These are phyloP conservation scores for Colletotrichum shisoi DNA, from an alignment of 2,329 filamentous ascomycete genomes.

Conservation along the genomic window DNA sequence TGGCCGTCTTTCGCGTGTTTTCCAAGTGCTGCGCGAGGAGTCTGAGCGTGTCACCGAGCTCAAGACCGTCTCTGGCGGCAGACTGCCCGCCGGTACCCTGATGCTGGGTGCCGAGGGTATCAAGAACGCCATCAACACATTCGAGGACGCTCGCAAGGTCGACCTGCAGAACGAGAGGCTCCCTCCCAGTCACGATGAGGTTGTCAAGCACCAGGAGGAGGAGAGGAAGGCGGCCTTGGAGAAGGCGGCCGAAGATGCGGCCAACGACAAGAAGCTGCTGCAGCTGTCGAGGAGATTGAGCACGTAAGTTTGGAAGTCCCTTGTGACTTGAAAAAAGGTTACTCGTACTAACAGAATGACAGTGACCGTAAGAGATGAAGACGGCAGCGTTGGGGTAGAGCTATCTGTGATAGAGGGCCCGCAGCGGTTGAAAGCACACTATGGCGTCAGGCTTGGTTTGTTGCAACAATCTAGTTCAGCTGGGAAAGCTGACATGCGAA, in stretches of 20 bases:
- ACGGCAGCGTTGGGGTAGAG: conserved; percentile 16
- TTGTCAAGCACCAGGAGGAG: conserved; percentile 81
- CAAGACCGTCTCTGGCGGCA: conserved; percentile 93
- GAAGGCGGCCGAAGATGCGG: conserved; percentile 85
- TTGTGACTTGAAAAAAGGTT: too few relatives aligned
- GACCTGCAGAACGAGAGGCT: conserved; percentile 96
- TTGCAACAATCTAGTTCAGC: conserved; percentile 31
- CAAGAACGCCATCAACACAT: conserved; percentile 96
- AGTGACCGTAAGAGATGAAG: conserved; percentile 48
- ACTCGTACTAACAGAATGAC: not conserved
- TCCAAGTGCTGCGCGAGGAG: conserved; percentile 97
- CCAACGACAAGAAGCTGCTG: conserved; percentile 88
- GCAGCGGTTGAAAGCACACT: conserved; percentile 28
- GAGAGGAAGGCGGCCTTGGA: conserved; percentile 84
- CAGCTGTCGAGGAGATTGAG: conserved; percentile 89
- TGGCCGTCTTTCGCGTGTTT: conserved; percentile 92
- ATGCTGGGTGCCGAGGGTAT: conserved; percentile 99
- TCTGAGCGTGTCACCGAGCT: conserved; percentile 96
- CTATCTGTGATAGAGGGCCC: conserved; percentile 26
- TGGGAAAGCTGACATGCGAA: conserved; percentile 34
- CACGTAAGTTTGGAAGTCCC: conserved; percentile 76
- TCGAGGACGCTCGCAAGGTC: conserved; percentile 96
- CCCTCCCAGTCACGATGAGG: conserved; percentile 91
- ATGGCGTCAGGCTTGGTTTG: conserved; percentile 33
- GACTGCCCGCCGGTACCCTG: conserved; percentile 90